Base-by-base conservation (phyloP, 306 rosid species). In the Sphenostylis stenocarpa region DNA sequence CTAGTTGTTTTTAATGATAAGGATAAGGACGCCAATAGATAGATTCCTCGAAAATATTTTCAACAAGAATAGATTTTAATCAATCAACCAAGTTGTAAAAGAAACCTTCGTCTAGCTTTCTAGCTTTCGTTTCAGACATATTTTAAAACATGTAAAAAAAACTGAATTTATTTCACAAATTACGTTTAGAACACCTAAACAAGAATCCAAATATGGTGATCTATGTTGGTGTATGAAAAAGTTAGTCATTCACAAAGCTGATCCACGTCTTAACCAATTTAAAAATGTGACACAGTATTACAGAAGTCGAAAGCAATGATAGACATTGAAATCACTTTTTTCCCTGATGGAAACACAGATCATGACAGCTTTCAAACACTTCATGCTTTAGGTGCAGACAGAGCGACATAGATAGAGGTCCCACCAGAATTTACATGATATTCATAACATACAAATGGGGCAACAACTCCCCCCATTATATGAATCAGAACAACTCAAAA, bases 281-380 rank as follows among this genome's bases (percentile, higher is more conserved):
- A 12, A 20, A 51, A 65, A 34, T 6, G 36, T 66, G 38, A 67
- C 43, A 38, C 43, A 31, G 67, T 36, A 49, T 26, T 44, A 15
- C 63, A 68, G 17, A 67, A 70, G 38, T 55, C 3, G 39, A 55
- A 31, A n/a, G 26, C 11, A 31, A 41, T 41, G 43, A 69, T 61
- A n/a, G 34, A 19, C 21, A 76, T 65, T 55, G 17, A 9, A 9
- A 31, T 70, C 31, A 58, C 56, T 84, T 52, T 34, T 64, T 57
- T 1, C 72, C 63, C 41, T 51, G 43, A 33, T 61, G 67, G 77
- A 44, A 84, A 76, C 87, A 84, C 0, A 17, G 71, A 84, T 76
- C 80, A 76, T 72, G 77, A 80, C 80, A 67, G 19, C 71, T 71
- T 77, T 28, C 62, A 47, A 71, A 57, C 79, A 76, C 69, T 23